Percentiles rank a stretch among this genome's conserved stretches.
Conservation (phyloP, 1,284 basidiomycete species). For the Apiotrichum mycotoxinovorans region DNA sequence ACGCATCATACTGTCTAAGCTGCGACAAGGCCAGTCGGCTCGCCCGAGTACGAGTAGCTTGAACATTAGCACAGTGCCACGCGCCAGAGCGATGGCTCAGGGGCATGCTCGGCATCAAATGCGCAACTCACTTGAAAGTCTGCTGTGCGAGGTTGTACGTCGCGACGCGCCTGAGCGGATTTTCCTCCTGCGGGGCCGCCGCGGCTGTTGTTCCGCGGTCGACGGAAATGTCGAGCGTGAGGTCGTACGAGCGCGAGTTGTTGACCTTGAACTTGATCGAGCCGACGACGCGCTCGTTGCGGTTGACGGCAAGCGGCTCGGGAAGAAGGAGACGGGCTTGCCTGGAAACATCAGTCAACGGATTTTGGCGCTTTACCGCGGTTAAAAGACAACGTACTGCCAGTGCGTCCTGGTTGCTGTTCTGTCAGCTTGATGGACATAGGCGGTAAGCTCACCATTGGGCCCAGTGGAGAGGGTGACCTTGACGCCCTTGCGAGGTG, state of each 20-base stretch:
- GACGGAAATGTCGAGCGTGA: slow-evolving; percentile 39
- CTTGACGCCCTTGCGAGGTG: slow-evolving; percentile 39
- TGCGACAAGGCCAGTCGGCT: background rate
- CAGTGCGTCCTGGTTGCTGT: slow-evolving; percentile 46
- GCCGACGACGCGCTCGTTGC: slow-evolving; percentile 42
- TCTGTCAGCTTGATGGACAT: slow-evolving; percentile 2
- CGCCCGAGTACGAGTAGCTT: slow-evolving; percentile 28
- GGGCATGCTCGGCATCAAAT: too few species aligned
- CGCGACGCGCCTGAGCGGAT: slow-evolving; percentile 34
- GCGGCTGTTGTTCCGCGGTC: slow-evolving; percentile 28
- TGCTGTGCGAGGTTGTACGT: slow-evolving; percentile 46
- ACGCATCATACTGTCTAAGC: background rate
- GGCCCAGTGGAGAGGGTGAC: slow-evolving; percentile 48
- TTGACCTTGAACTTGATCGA: slow-evolving; percentile 40
- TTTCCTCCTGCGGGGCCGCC: slow-evolving; percentile 11
- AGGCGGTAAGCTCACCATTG: slow-evolving; percentile 28
- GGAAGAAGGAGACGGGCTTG: slow-evolving; percentile 44
- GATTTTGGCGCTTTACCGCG: too few species aligned
- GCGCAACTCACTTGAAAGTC: slow-evolving; percentile 50
- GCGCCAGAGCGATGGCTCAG: too few species aligned
- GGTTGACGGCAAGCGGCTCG: slow-evolving; percentile 51
- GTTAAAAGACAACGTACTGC: slow-evolving; percentile 34
- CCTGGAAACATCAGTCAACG: slow-evolving; percentile 17
- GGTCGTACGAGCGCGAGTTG: slow-evolving; percentile 46
- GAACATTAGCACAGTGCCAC: too few species aligned